phyloP scores from a whole-genome alignment of 805 yeast genomes.

The Clavispora phyllophila region DNA sequence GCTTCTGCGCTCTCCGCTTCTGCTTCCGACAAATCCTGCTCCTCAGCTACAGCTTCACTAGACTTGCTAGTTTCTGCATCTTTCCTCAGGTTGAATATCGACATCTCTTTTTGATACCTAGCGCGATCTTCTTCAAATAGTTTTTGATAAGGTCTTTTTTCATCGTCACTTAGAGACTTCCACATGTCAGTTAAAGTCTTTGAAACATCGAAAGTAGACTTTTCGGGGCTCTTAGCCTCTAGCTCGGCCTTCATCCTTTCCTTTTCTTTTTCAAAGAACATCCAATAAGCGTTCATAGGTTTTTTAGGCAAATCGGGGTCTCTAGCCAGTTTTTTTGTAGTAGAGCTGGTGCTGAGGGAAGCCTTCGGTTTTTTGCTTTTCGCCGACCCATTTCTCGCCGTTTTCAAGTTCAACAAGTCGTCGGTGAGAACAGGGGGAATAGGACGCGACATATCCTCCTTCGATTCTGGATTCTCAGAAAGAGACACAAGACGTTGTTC shows the following conservation, averaged over 20 bases:
- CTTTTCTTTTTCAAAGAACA: constrained; percentile 83
- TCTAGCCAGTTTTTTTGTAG: constrained; percentile 40
- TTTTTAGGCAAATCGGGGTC: constrained; percentile 86
- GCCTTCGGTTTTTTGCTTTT: constrained; percentile 13
- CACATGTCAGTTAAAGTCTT: constrained; percentile 80
- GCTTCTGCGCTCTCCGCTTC: neutral
- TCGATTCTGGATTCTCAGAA: constrained; percentile 17
- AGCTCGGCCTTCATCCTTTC: constrained; percentile 60
- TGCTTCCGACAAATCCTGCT: neutral
- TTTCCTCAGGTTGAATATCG: constrained; percentile 34
- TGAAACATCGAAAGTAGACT: constrained; percentile 53
- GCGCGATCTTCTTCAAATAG: constrained; percentile 73
- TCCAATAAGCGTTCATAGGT: constrained; percentile 84
- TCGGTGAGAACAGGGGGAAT: constrained; percentile 35
- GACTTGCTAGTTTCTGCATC: neutral
- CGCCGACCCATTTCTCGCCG: constrained; percentile 10
- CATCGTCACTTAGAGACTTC: constrained; percentile 68
- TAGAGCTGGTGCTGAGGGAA: constrained; percentile 12
- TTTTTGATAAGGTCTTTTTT: constrained; percentile 66
- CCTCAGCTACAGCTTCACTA: neutral
- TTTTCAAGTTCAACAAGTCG: constrained; percentile 20
- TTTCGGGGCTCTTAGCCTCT: constrained; percentile 47
- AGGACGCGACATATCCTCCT: constrained; percentile 35
- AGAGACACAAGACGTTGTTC: constrained; percentile 44
- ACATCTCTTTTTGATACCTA: constrained; percentile 72